phyloP scores from a whole-genome alignment of 2,329 filamentous ascomycete genomes.

The Periconia sp. region DNA sequence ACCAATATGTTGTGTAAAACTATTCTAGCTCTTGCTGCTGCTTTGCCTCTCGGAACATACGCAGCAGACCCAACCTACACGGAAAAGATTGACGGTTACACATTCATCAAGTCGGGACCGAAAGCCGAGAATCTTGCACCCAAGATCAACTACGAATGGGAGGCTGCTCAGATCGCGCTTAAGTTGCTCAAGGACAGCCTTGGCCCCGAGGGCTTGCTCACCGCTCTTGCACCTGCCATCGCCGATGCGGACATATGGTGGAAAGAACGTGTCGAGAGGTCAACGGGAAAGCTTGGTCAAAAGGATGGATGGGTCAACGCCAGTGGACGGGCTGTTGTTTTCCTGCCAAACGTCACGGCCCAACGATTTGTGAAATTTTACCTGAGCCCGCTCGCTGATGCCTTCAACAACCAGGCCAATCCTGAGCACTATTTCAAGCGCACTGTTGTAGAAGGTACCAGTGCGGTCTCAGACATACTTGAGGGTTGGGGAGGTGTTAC shows the following conservation, averaged over 20 bases:
- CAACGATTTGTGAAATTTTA: constrained; percentile 2
- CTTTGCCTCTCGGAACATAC: background rate
- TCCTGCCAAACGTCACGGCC: constrained; percentile 7
- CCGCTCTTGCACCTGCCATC: constrained; percentile 1
- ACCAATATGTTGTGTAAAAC: background rate
- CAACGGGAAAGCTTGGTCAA: constrained; percentile 1
- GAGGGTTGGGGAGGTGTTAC: constrained; percentile 10
- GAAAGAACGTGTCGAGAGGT: background rate
- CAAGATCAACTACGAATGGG: constrained; percentile 3
- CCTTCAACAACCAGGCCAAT: constrained; percentile 5
- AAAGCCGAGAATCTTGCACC: background rate
- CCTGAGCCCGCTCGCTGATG: constrained; percentile 3
- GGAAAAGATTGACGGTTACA: constrained; percentile 2
- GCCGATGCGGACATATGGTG: constrained; percentile 5
- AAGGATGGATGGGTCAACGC: constrained; percentile 4
- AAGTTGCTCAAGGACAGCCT: constrained; percentile 2
- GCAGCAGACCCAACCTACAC: background rate
- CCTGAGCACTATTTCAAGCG: constrained; percentile 9
- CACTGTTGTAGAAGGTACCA: background rate
- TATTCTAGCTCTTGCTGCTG: background rate
- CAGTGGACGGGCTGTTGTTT: constrained; percentile 1
- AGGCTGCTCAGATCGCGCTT: constrained; percentile 3
- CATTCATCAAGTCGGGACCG: constrained; percentile 6
- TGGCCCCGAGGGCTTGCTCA: constrained; percentile 1
- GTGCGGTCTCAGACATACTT: constrained; percentile 5